Conservation (phyloP, 225 moss, liverwort and hornwort species). For the Bryum argenteum region DNA sequence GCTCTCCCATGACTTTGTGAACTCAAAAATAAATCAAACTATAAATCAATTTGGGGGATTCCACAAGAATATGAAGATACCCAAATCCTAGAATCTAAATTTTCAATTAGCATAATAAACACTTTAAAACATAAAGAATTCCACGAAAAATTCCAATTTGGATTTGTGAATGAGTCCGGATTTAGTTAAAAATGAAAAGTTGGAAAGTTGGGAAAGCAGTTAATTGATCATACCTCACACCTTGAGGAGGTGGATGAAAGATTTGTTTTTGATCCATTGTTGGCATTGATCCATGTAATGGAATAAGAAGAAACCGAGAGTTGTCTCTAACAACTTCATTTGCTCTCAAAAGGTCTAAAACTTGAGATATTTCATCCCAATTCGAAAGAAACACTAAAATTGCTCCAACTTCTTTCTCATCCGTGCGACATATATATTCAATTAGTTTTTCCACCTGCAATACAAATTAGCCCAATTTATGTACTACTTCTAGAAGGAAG, state of each 20-base stretch:
- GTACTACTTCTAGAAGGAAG: too few relatives aligned
- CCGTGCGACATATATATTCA: slow-evolving; percentile 56
- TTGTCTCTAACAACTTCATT: slow-evolving; percentile 46
- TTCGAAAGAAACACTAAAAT: slow-evolving; percentile 76
- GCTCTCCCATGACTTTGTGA: too few relatives aligned
- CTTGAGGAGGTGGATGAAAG: slow-evolving; percentile 59
- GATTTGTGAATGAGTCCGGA: too few relatives aligned
- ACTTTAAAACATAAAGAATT: too few relatives aligned
- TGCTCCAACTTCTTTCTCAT: slow-evolving; percentile 53
- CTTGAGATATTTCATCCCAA: slow-evolving; percentile 86
- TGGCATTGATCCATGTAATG: slow-evolving; percentile 91
- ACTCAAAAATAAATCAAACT: too few relatives aligned
- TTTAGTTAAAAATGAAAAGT: too few relatives aligned
- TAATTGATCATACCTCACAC: slow-evolving; percentile 53
- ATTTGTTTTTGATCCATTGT: slow-evolving; percentile 73
- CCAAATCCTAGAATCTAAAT: too few relatives aligned
- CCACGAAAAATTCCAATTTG: too few relatives aligned
- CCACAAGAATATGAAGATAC: too few relatives aligned
- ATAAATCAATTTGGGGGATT: too few relatives aligned
- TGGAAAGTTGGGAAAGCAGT: not conserved
- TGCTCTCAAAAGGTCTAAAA: slow-evolving; percentile 59
- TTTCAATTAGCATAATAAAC: too few relatives aligned
- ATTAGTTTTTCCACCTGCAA: slow-evolving; percentile 66
- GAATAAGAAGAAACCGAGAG: slow-evolving; percentile 47
- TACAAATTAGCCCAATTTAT: not conserved